Percentiles rank a stretch among this genome's conserved stretches.
These are phyloP conservation scores for Ganoderma leucocontextum DNA, from an alignment of 1,284 basidiomycete genomes.

Conservation along the genomic window DNA sequence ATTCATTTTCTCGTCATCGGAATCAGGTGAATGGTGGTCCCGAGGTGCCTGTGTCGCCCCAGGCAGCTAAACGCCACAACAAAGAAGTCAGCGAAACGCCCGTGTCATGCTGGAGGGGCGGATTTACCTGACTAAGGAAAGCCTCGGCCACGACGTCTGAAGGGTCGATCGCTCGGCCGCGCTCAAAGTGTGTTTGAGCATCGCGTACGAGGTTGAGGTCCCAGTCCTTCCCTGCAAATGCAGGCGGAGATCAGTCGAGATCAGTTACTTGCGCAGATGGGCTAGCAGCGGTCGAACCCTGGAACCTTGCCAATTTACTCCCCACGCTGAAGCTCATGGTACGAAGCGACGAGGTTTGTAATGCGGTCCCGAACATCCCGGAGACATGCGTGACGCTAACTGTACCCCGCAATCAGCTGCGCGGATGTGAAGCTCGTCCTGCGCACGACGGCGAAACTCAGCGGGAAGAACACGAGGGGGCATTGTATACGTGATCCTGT, in stretches of 20 bases:
- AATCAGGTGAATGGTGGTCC: conserved; percentile 41
- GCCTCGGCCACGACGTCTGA: conserved; percentile 60
- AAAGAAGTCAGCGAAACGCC: conserved; percentile 15
- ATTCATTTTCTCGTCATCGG: conserved; percentile 54
- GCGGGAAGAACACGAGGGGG: neutral
- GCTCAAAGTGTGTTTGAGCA: conserved; percentile 71
- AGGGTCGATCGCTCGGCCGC: conserved; percentile 65
- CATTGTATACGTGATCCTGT: neutral
- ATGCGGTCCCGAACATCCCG: conserved; percentile 4
- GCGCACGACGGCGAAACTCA: neutral
- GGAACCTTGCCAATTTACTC: neutral
- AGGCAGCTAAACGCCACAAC: conserved; percentile 31
- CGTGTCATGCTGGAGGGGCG: conserved; percentile 1
- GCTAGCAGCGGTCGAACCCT: neutral
- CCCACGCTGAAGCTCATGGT: conserved; percentile 1
- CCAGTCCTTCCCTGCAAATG: conserved; percentile 27
- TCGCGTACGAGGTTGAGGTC: conserved; percentile 56
- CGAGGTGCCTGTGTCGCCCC: conserved; percentile 21
- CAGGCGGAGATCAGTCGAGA: conserved; percentile 5
- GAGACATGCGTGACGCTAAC: neutral
- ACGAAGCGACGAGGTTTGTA: neutral
- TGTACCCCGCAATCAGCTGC: neutral
- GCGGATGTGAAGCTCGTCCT: neutral
- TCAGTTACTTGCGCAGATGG: conserved; percentile 31
- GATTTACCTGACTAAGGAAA: conserved; percentile 61